Evolutionary conservation across 2,329 filamentous ascomycete species (phyloP).

Genomic region (Pseudogymnoascus sp.): DNA sequence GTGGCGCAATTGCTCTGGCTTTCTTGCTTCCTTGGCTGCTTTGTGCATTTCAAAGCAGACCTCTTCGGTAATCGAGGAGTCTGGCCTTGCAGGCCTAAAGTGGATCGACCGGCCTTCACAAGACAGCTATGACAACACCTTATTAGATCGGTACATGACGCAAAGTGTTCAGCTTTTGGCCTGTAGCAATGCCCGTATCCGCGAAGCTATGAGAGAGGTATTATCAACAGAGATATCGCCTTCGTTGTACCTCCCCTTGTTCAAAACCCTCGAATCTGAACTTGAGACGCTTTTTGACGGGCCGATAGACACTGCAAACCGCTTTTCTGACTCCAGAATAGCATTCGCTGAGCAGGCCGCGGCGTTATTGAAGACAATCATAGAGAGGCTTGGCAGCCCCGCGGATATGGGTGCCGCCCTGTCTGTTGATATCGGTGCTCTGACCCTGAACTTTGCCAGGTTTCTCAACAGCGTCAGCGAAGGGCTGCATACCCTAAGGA

Average conservation of each 20-base stretch:
- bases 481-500: constrained; percentile 47
- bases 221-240: constrained; percentile 58
- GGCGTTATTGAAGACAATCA: constrained; percentile 53
- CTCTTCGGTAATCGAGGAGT: constrained; percentile 46
- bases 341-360: constrained; percentile 62
- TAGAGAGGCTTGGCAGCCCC: constrained; percentile 56
- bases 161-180: constrained; percentile 58
- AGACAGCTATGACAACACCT: constrained; percentile 52
- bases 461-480: constrained; percentile 55
- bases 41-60: constrained; percentile 56
- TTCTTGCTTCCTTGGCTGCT: constrained; percentile 58
- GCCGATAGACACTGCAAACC: constrained; percentile 42
- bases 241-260: constrained; percentile 53
- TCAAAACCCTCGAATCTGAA: constrained; percentile 57
- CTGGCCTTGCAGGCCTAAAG: constrained; percentile 45
- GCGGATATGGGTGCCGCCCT: constrained; percentile 55
- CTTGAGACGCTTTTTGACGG: constrained; percentile 56
- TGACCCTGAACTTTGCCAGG: constrained; percentile 59
- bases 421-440: constrained; percentile 54
- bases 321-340: constrained; percentile 51
- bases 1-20: constrained; percentile 63
- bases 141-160: constrained; percentile 52
- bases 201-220: constrained; percentile 60
- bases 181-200: constrained; percentile 54
- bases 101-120: constrained; percentile 58